These are phyloP conservation scores for Polyplosphaeria fusca DNA, from an alignment of 495 filamentous ascomycete species.

Conservation along the genomic window DNA sequence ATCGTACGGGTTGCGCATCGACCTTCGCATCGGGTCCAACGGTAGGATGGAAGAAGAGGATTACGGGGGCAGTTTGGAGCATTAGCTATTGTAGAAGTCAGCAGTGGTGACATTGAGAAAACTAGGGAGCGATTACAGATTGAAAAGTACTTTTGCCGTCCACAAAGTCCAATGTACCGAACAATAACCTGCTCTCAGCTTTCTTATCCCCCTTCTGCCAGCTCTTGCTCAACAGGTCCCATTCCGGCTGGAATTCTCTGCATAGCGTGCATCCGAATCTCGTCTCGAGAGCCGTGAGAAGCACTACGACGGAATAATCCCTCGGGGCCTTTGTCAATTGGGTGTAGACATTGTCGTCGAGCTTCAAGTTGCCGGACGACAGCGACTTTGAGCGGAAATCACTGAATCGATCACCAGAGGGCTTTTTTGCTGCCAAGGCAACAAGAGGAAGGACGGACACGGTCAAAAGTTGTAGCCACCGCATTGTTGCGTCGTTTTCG, in stretches of 20 bases:
- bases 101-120: constrained; percentile 5
- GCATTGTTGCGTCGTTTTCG: constrained; percentile 38
- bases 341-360: constrained; percentile 71
- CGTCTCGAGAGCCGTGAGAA: constrained; percentile 82
- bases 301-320: constrained; percentile 77
- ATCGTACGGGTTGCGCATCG: constrained; percentile 67
- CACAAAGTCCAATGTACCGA: constrained; percentile 82
- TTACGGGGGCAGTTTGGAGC: constrained; percentile 90
- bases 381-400: constrained; percentile 65
- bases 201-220: constrained; percentile 79
- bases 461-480: constrained; percentile 49
- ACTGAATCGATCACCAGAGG: constrained; percentile 57
- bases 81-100: constrained; percentile 60
- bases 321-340: constrained; percentile 72
- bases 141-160: constrained; percentile 86
- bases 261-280: constrained; percentile 86
- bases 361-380: constrained; percentile 64
- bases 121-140: constrained; percentile 56
- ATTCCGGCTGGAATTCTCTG: constrained; percentile 89
- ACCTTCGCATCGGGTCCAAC: constrained; percentile 74
- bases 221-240: constrained; percentile 80
- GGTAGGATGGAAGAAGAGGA: constrained; percentile 86
- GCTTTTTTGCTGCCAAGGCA: constrained; percentile 56
- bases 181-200: constrained; percentile 69
- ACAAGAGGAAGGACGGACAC: constrained; percentile 52